Evolutionary conservation across 2,329 filamentous ascomycete genomes (phyloP).

Genomic region (Coleophoma eucalyptorum): DNA sequence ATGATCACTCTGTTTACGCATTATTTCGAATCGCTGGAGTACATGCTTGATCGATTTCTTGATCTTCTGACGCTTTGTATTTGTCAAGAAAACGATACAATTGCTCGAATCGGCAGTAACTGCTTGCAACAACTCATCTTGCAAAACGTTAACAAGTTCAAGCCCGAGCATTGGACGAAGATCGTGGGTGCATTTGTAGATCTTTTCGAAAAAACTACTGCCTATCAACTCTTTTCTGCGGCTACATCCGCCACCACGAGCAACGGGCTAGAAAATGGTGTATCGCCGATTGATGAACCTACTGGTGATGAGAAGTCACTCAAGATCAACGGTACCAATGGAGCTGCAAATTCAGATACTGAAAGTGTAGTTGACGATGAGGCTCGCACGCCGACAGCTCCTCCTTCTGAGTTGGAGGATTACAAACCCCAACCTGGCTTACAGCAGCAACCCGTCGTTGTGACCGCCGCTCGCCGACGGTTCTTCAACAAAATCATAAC

Average conservation of each 20-base stretch:
- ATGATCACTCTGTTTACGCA: slow-evolving; percentile 99
- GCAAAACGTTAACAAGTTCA: slow-evolving; percentile 94
- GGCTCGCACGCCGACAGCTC: slow-evolving; percentile 19
- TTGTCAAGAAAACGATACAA: slow-evolving; percentile 98
- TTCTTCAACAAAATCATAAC: slow-evolving; percentile 99
- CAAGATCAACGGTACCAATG: slow-evolving; percentile 55
- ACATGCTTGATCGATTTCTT: slow-evolving; percentile 97
- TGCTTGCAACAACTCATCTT: slow-evolving; percentile 95
- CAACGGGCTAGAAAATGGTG: slow-evolving; percentile 49
- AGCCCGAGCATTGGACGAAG: slow-evolving; percentile 82
- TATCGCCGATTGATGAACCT: slow-evolving; percentile 21
- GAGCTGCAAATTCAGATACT: slow-evolving; percentile 25
- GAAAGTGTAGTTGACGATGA: slow-evolving; percentile 27
- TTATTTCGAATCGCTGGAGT: slow-evolving; percentile 93
- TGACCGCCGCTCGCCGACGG: slow-evolving; percentile 85
- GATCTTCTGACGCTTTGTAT: slow-evolving; percentile 94
- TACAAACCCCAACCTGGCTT: slow-evolving; percentile 74
- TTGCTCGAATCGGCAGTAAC: slow-evolving; percentile 96
- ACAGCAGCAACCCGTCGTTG: slow-evolving; percentile 85
- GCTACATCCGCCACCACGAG: slow-evolving; percentile 49
- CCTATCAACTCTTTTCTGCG: slow-evolving; percentile 93
- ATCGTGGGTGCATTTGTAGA: slow-evolving; percentile 96
- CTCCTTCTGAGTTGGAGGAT: slow-evolving; percentile 56
- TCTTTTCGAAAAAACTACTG: slow-evolving; percentile 90
- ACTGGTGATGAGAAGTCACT: slow-evolving; percentile 46